phyloP scores from a whole-genome alignment of 768 basidiomycete genomes.

The Sarcodon aspratus region DNA sequence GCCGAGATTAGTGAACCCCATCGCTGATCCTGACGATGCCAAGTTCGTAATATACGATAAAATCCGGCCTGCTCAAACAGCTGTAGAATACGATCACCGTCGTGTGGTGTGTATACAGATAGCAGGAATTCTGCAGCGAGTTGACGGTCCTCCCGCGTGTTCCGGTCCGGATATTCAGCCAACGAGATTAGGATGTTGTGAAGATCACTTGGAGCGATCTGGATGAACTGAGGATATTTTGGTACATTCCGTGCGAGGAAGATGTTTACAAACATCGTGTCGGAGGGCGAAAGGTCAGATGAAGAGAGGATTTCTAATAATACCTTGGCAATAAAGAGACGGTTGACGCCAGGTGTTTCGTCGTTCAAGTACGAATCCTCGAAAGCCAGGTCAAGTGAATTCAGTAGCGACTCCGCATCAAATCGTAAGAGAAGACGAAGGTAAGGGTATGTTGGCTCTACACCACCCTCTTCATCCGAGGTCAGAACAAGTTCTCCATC shows the following conservation, averaged over 20 bases:
- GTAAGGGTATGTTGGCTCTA: constrained; percentile 86
- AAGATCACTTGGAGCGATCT: constrained; percentile 53
- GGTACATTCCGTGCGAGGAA: constrained; percentile 95
- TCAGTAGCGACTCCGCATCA: constrained; percentile 89
- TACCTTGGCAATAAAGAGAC: constrained; percentile 75
- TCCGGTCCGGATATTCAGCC: constrained; percentile 59
- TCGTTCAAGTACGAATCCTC: constrained; percentile 90
- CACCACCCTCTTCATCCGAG: constrained; percentile 57
- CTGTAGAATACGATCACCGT: constrained; percentile 49
- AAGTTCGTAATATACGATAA: constrained; percentile 77
- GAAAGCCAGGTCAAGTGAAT: constrained; percentile 89
- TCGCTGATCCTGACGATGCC: constrained; percentile 62
- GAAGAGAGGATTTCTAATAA: constrained; percentile 66
- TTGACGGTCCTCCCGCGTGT: constrained; percentile 88
- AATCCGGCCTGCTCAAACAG: constrained; percentile 82
- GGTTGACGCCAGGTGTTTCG: constrained; percentile 49
- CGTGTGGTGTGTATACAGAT: constrained; percentile 82
- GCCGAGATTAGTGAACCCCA: constrained; percentile 71
- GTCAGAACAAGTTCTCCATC: constrained; percentile 69
- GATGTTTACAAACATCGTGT: constrained; percentile 82
- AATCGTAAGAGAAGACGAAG: constrained; percentile 73
- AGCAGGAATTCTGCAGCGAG: constrained; percentile 90
- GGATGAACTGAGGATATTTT: constrained; percentile 86
- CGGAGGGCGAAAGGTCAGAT: constrained; percentile 43
- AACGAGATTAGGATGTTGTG: constrained; percentile 72